A percentile compares a stretch with the other conserved stretches of the same genome.
Conservation (phyloP, 2,329 filamentous ascomycete species). For the Capronia coronata region DNA sequence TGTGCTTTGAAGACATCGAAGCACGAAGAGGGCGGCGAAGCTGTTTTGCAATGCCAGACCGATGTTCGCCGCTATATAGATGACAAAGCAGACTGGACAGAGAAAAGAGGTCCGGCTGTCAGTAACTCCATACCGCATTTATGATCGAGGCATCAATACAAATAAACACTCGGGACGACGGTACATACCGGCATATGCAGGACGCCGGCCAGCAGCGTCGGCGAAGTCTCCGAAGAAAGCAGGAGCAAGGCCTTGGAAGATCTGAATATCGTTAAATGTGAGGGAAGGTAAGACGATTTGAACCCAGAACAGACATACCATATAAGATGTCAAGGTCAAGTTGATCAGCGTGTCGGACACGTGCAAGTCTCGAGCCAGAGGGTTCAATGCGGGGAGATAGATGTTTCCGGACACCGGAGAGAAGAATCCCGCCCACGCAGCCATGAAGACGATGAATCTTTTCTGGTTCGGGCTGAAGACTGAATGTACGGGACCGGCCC, state of each 20-base stretch:
- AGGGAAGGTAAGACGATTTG: no score
- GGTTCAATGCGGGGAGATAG: conserved; percentile 42
- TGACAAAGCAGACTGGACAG: conserved; percentile 35
- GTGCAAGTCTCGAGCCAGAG: conserved; percentile 38
- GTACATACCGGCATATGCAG: conserved; percentile 40
- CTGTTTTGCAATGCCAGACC: conserved; percentile 38
- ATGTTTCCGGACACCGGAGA: conserved; percentile 43
- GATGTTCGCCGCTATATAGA: conserved; percentile 42
- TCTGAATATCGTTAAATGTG: conserved; percentile 19
- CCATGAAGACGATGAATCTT: conserved; percentile 37
- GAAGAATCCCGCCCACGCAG: conserved; percentile 39
- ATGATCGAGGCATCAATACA: no score
- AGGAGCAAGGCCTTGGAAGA: conserved; percentile 50
- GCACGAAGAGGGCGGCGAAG: conserved; percentile 35
- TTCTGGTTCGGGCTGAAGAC: conserved; percentile 34
- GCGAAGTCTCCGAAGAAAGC: conserved; percentile 48
- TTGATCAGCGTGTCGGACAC: conserved; percentile 29
- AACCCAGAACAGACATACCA: conserved; percentile 19
- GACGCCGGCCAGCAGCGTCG: conserved; percentile 46
- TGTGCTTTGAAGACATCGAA: conserved; percentile 35
- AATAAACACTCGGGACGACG: no score
- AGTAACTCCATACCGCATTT: no score
- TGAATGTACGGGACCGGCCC: conserved; percentile 29
- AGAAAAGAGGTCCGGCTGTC: no score
- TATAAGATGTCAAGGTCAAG: conserved; percentile 33